A percentile compares a stretch with the other conserved stretches of the same genome.
Conservation (phyloP, 1,284 basidiomycete species). For the Microbotryum intermedium region DNA sequence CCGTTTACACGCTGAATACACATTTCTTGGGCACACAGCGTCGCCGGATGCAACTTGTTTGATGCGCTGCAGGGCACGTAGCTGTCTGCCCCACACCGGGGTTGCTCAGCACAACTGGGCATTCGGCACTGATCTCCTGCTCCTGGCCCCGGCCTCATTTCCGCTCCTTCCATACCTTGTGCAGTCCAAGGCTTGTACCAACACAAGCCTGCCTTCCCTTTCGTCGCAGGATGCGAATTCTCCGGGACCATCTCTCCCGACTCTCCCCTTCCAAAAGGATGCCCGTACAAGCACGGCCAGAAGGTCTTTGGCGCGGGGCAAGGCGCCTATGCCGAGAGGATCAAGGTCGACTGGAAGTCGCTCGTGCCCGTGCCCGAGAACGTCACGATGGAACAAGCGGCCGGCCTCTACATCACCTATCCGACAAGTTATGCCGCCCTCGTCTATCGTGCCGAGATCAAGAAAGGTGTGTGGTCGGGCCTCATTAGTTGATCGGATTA, state of each 20-base stretch:
- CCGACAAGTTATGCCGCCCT: conserved; percentile 76
- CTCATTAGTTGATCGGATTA: too few relatives aligned
- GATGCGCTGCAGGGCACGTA: conserved; percentile 45
- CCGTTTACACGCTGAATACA: conserved; percentile 35
- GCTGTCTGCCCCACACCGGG: not conserved
- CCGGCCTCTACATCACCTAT: conserved; percentile 36
- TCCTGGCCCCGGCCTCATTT: not conserved
- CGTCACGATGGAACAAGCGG: conserved; percentile 60
- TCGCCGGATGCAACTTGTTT: conserved; percentile 62
- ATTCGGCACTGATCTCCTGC: not conserved
- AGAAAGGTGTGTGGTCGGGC: conserved; percentile 60
- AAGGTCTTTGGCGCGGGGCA: conserved; percentile 80
- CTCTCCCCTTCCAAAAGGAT: conserved; percentile 74
- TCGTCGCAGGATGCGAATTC: conserved; percentile 73
- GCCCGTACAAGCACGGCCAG: conserved; percentile 66
- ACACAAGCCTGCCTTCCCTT: conserved; percentile 69
- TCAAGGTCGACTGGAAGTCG: conserved; percentile 49
- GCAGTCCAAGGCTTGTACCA: conserved; percentile 85
- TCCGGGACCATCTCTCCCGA: conserved; percentile 63
- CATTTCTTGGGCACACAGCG: not conserved
- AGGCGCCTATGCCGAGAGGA: conserved; percentile 68
- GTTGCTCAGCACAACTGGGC: too few relatives aligned
- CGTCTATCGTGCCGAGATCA: conserved; percentile 61
- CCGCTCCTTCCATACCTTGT: conserved; percentile 39
- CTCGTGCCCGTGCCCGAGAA: conserved; percentile 55